Evolutionary conservation across 768 basidiomycete genomes (phyloP), one percentile per base, ranked within the genome.

Genomic region (Pleurotus sapidus): DNA sequence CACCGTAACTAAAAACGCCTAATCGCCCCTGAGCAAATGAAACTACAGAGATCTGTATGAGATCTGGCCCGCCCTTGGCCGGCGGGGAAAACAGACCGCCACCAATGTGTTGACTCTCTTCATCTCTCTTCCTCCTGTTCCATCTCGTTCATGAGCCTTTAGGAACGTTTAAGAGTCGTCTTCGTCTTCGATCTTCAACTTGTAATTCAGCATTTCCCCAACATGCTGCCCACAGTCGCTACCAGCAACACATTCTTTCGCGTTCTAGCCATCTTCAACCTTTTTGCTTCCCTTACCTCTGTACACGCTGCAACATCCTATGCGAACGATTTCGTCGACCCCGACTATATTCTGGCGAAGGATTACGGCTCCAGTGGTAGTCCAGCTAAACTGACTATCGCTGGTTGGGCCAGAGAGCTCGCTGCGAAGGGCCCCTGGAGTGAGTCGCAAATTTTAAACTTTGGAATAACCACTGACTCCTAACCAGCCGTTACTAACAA

Each of bases 251-350:
- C 48, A 49, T 56, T 53, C 58, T 48, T 61, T 63, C 62, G 69
- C 65, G 64, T 68, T 73, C 59, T 72, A 67, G 57, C 48, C 50
- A 20, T 65, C 49, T 56, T 60, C 49, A 37, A 60, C 56, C 49
- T 62, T 67, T 47, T 67, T 57, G 24, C 63, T 58, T 40, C 66
- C 23, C 30, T 61, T 54, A 4, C 56, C 46, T 4, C 46, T 15
- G 61, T 68, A 12, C 57, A 51, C 4, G 68, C 72, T 12, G 69
- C 72, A 37, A 74, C 70, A 0, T 74, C 73, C 58, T 84, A 84
- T 60, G 76, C 80, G 3, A 83, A 84, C 60, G 80, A 81, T 50
- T 86, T 84, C 58, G 72, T 84, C 37, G 75, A 83, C 57, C 84
- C 84, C 0, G 67, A 73, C 46, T 79, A 72, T 58, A 74, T 84